phyloP scores from a whole-genome alignment of 352 stramenopile genomes.

The Globisporangium cylindrosporum region DNA sequence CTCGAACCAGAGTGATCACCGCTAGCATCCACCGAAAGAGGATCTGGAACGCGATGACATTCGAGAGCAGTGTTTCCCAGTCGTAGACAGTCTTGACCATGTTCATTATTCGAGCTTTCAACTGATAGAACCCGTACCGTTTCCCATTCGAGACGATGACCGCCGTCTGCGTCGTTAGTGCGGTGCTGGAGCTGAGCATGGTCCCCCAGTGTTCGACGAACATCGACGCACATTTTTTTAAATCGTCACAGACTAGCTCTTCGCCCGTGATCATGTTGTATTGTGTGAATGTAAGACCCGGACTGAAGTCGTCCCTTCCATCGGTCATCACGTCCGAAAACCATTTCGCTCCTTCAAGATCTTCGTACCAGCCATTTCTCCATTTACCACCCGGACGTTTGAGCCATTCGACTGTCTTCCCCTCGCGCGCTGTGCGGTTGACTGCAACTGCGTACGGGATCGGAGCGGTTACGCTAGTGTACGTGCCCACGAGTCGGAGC shows the following conservation, averaged over 20 bases:
- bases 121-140: constrained; percentile 14
- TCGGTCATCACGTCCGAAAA: constrained; percentile 10
- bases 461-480: neutral
- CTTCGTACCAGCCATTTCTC: constrained; percentile 39
- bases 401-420: constrained; percentile 30
- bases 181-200: neutral
- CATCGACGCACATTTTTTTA: neutral
- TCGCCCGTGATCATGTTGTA: constrained; percentile 6
- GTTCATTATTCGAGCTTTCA: neutral
- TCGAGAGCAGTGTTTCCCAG: constrained; percentile 14
- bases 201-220: neutral
- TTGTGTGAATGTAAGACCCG: neutral
- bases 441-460: constrained; percentile 5
- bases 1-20: constrained; percentile 2
- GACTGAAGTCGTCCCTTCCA: neutral
- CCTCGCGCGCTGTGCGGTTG: constrained; percentile 13
- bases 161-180: neutral
- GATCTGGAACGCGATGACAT: constrained; percentile 1
- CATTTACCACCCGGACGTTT: constrained; percentile 19
- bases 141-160: constrained; percentile 17
- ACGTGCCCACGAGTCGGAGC: constrained; percentile 14
- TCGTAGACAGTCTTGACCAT: constrained; percentile 8
- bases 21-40: constrained; percentile 16
- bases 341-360: constrained; percentile 12
- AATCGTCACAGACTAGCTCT: neutral